Base-by-base conservation (phyloP, 1,284 basidiomycete species). In the Leccinum pachyderme region DNA sequence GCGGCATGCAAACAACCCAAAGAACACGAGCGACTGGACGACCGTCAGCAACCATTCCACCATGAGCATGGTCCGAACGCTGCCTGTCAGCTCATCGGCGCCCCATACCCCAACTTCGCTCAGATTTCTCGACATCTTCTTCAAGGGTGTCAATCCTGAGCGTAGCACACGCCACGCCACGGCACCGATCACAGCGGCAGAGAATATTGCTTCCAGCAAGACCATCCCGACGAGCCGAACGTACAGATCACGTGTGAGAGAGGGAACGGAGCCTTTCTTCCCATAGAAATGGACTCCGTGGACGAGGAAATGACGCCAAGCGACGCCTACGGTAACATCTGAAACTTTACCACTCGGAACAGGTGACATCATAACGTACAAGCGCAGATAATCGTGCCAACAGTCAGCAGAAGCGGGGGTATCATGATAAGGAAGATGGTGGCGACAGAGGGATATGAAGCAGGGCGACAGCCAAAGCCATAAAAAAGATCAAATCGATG, bases 401-500 rank as follows among this genome's bases (percentile, higher is more conserved):
- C 60, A 58, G 77, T 80, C 43, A 86, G 60, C 31, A 81, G 35
- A 27, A 85, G 64, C 4, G 82, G 83, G 6, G 84, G 83, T 25
- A 83, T 58, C 78, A 79, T 83, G 51, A 87, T 75, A 44, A 89
- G 61, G 51, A 82, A 66, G 56, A 86, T 66, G 0, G 80, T 75
- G 8, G 78, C 67, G 2, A 75, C 61, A 2, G 84, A 83, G 48
- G 77, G 75, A 64, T 83, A 81, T 13, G 79, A 77, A 0, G 85
- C 76, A 1, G 85, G 77, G 37, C 76, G 73, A 67, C 89, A 91
- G 13, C 88, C 89, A 58, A 82, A 79, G 57, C 82, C 76, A 64
- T 82, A 71, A 48, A 80, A 69, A 52, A 91, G 72, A 68, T 87
- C 82, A 70, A 88, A 91, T 47, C 89, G 81, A 70, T 82, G 81